Base-by-base conservation (phyloP, 1,139 yeast species). In the Hyphopichia burtonii region DNA sequence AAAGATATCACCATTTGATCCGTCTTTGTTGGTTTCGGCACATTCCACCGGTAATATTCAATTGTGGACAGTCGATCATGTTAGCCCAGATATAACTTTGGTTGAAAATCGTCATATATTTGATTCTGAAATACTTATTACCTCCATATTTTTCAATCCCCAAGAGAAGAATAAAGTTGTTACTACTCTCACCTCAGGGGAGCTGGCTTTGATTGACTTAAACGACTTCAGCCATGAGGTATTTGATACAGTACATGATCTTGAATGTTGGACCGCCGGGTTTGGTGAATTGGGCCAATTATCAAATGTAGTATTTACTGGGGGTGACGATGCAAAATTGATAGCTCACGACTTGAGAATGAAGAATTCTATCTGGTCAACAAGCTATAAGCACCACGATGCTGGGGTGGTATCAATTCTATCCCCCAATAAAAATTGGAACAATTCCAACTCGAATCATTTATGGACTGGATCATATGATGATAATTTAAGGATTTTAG, bases 401-500 rank as follows among this genome's bases (percentile, higher is more conserved):
- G 96, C 96, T 0, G 98, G 98, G 0, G 88, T 91, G 2, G 94
- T 90, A 1, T 81, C 95, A 0, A 83, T 93, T 18, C 69, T 87
- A 15, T 63, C 82, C 35, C 69, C 68, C 52, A 73, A 46, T 54
- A 64, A 37, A 42, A 56, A 44, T 37, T 74, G 82, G 82, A 62
- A 66, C 46, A 41, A 61, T 17, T 19, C 46, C 0, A 70, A 67
- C 40, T 78, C 83, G 0, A 74, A 81, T 46, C 73, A 75, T 1
- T 52, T 91, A 11, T 82, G 93, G 83, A 88, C 97, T 0, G 99
- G 99, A 0, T 86, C 96, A 0, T 93, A 93, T 60, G 99, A 93
- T 61, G 98, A 93, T 56, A 61, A 74, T 44, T 62, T 93, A 38
- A 71, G 91, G 42, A 66, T 79, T 0, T 67, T 89, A 37, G 98